phyloP scores from a whole-genome alignment of 2,329 filamentous ascomycete genomes.

The Pseudocercospora pini-densiflorae region DNA sequence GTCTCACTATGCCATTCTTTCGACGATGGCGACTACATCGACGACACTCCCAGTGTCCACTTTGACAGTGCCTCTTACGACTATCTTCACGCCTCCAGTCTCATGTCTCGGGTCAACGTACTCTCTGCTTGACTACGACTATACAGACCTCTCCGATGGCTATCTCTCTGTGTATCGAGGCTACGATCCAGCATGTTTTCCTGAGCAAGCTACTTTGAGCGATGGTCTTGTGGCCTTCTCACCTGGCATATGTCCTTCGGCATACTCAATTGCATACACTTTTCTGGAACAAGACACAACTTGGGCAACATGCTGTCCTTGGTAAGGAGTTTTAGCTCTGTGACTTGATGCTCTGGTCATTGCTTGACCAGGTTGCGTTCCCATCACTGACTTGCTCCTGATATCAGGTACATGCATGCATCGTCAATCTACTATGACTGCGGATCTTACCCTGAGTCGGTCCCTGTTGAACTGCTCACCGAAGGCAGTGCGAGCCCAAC shows the following conservation, averaged over 20 bases:
- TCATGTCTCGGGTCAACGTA: neutral
- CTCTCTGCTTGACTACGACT: conserved; percentile 1
- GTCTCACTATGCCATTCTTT: neutral
- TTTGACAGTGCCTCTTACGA: neutral
- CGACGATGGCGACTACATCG: neutral
- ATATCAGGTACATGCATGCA: conserved; percentile 15
- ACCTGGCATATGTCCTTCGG: conserved; percentile 12
- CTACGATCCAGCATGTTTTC: conserved; percentile 18
- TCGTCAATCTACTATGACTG: conserved; percentile 20
- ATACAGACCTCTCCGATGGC: neutral
- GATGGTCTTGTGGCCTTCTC: conserved; percentile 22
- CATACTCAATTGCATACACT: conserved; percentile 14
- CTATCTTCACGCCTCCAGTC: neutral
- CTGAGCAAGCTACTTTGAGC: conserved; percentile 14
- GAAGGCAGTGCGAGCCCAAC: neutral
- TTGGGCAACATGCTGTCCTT: conserved; percentile 20
- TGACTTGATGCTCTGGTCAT: too few relatives aligned
- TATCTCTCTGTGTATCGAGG: conserved; percentile 12
- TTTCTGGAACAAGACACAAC: conserved; percentile 12
- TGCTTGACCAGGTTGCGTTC: too few relatives aligned
- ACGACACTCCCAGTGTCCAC: neutral
- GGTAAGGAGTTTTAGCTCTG: neutral
- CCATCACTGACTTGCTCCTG: neutral
- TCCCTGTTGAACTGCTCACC: conserved; percentile 8
- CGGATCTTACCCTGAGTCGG: conserved; percentile 16